phyloP scores from a whole-genome alignment of 2,329 filamentous ascomycete genomes.

The Pestalotiopsis sp. region DNA sequence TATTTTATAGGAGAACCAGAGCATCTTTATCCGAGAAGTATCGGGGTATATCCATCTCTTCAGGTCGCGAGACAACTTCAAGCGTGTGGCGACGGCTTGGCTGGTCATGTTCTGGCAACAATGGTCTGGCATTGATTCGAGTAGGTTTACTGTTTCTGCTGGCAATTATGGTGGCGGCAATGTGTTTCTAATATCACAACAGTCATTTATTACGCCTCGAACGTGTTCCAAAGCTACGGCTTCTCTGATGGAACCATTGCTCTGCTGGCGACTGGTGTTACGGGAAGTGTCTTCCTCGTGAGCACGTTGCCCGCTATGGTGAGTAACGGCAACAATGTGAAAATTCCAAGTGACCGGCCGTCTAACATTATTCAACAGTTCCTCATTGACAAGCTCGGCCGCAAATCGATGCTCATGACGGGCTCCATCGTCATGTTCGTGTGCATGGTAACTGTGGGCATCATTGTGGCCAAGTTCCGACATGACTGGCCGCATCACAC shows the following conservation, averaged over 20 bases:
- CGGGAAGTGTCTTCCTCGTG: conserved; percentile 28
- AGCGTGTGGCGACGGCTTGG: conserved; percentile 45
- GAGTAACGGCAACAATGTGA: not conserved
- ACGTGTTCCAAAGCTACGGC: conserved; percentile 37
- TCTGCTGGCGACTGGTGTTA: conserved; percentile 15
- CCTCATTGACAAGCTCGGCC: conserved; percentile 49
- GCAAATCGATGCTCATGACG: conserved; percentile 44
- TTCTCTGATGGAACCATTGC: conserved; percentile 15
- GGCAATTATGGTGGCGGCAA: not conserved
- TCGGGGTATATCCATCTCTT: conserved; percentile 52
- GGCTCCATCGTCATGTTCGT: conserved; percentile 47
- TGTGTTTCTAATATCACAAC: conserved; percentile 13
- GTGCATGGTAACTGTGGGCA: conserved; percentile 50
- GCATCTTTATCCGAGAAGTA: conserved; percentile 46
- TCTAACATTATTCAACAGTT: conserved; percentile 22
- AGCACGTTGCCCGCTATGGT: conserved; percentile 44
- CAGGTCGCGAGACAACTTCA: conserved; percentile 44
- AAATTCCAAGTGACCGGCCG: no score
- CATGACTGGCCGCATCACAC: conserved; percentile 51
- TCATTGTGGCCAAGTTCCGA: conserved; percentile 52
- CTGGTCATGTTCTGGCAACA: conserved; percentile 61
- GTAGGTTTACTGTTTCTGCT: not conserved
- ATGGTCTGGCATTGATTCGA: conserved; percentile 21
- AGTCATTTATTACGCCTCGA: conserved; percentile 49
- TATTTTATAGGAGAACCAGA: conserved; percentile 26